Evolutionary conservation across 495 filamentous ascomycete genomes (phyloP).

Genomic region (Aspergillus asperescens): DNA sequence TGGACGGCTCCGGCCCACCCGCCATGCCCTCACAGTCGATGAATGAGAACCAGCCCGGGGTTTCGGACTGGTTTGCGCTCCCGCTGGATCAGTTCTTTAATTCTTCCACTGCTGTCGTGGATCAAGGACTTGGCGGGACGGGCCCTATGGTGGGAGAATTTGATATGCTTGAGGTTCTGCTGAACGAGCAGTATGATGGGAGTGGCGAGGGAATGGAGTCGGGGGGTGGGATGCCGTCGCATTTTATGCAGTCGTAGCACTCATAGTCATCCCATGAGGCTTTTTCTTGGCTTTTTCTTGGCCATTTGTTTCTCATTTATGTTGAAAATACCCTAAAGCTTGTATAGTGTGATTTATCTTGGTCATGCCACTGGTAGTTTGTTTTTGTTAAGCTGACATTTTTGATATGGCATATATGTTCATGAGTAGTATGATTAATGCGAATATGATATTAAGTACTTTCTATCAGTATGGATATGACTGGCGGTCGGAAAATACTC

Average conservation of each 20-base stretch:
- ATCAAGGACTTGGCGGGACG: constrained; percentile 45
- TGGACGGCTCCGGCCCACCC: constrained; percentile 23
- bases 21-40: constrained; percentile 28
- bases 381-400: background rate
- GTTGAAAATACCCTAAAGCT: background rate
- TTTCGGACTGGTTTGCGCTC: constrained; percentile 45
- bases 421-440: background rate
- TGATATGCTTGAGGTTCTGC: constrained; percentile 45
- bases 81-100: constrained; percentile 50
- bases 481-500: no score
- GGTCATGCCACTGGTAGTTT: background rate
- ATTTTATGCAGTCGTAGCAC: constrained; percentile 18
- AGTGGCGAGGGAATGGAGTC: constrained; percentile 26
- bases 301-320: background rate
- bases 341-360: background rate
- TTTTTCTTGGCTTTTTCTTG: background rate
- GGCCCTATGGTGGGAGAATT: constrained; percentile 46
- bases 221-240: constrained; percentile 9
- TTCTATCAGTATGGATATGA: background rate
- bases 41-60: constrained; percentile 12
- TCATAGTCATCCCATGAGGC: no score
- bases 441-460: background rate
- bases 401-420: background rate
- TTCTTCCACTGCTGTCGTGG: constrained; percentile 43
- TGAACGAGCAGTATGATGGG: constrained; percentile 44